Conservation (phyloP, 2,329 filamentous ascomycete species). For the Trematosphaeria pertusa region DNA sequence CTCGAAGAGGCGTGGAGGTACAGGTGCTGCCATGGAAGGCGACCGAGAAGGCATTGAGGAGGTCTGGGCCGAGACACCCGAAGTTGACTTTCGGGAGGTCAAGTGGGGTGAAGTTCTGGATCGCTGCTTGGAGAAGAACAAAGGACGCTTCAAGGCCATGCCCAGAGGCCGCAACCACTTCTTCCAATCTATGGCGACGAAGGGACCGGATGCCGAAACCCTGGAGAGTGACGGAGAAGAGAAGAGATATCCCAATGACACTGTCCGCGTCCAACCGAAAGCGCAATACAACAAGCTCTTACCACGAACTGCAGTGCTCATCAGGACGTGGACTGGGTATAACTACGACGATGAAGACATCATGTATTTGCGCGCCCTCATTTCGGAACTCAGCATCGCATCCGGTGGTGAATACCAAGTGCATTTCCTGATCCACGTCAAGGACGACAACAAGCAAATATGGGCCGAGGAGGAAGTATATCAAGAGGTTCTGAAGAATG, state of each 20-base stretch:
- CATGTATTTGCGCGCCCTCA: slow-evolving; percentile 80
- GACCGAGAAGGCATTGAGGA: slow-evolving; percentile 80
- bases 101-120: slow-evolving; percentile 82
- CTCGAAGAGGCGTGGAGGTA: slow-evolving; percentile 76
- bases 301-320: slow-evolving; percentile 76
- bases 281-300: slow-evolving; percentile 46
- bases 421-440: slow-evolving; percentile 85
- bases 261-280: slow-evolving; percentile 27
- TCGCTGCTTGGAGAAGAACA: slow-evolving; percentile 75
- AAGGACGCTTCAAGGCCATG: slow-evolving; percentile 66
- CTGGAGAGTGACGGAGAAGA: neutral
- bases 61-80: slow-evolving; percentile 74
- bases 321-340: slow-evolving; percentile 84
- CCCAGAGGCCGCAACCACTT: slow-evolving; percentile 43
- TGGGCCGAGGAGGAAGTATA: slow-evolving; percentile 81
- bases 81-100: slow-evolving; percentile 78
- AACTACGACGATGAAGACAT: slow-evolving; percentile 80
- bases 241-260: slow-evolving; percentile 16
- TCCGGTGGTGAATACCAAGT: slow-evolving; percentile 84
- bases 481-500: slow-evolving; percentile 65
- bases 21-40: slow-evolving; percentile 84
- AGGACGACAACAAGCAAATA: slow-evolving; percentile 78
- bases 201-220: slow-evolving; percentile 25
- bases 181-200: slow-evolving; percentile 49
- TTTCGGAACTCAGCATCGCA: slow-evolving; percentile 77